These are phyloP conservation scores for Brasenia schreberi DNA, from an alignment of 164 flowering plant species.

Conservation along the genomic window DNA sequence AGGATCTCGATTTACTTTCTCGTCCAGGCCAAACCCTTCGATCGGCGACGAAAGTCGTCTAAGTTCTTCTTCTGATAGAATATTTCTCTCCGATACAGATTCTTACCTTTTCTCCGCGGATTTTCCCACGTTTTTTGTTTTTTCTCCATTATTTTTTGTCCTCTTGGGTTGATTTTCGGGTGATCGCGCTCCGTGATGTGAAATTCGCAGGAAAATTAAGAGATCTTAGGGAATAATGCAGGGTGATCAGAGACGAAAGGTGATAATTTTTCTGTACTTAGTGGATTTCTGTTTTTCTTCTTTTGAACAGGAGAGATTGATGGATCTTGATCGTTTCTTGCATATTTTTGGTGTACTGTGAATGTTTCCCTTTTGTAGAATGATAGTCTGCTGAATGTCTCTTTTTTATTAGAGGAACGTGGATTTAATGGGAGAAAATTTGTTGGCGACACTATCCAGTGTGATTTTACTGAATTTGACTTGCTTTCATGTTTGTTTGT, in stretches of 20 bases:
- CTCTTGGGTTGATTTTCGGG: background rate
- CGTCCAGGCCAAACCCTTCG: background rate
- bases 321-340: too few species aligned
- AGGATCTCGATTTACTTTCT: background rate
- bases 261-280: background rate
- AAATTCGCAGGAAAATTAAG: background rate
- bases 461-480: too few species aligned
- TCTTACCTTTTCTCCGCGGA: background rate
- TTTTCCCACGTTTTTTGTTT: background rate
- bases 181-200: background rate
- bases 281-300: background rate
- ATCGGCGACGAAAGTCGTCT: background rate
- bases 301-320: too few species aligned
- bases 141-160: background rate
- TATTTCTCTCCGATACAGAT: background rate
- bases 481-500: too few species aligned
- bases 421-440: too few species aligned
- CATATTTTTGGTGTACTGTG: too few species aligned
- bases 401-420: too few species aligned
- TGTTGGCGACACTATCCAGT: too few species aligned
- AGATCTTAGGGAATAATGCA: background rate
- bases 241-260: constrained; percentile 2
- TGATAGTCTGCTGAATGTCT: too few species aligned
- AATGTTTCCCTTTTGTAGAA: too few species aligned
- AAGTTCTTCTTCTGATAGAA: background rate